Base-by-base conservation (phyloP, 306 rosid genomes). In the Prinsepia uniflora region DNA sequence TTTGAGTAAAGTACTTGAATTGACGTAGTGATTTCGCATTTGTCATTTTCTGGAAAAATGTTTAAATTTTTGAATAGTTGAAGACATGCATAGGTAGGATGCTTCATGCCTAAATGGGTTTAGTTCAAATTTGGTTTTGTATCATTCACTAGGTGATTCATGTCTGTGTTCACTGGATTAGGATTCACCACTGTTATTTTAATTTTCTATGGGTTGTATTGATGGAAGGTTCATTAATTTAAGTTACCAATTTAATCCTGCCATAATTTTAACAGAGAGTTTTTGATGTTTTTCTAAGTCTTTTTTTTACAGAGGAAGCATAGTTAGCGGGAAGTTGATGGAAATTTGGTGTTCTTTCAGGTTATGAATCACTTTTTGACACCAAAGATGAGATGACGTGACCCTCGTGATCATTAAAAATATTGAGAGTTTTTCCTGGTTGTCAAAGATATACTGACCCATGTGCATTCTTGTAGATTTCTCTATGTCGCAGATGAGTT, bases 401-500 rank as follows among this genome's bases (percentile, higher is more conserved):
- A 63, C 45, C 66, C 50, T 72, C 77, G 71, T 79, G 85, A 68
- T 62, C 20, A 41, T 48, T 49, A 47, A 65, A 41, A 68, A 34
- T 72, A 39, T 48, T 73, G 67, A 72, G 80, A 67, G 60, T 67
- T 78, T 76, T 80, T 82, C 86, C 81, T 81, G 44, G 72, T 68
- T 74, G 72, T 82, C 77, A 64, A 84, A 81, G 94, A 85, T 78
- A 81, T 90, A 81, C 88, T 80, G 85, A 85, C 74, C 68, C 80
- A 52, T 83, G 83, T 82, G 85, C 89, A 80, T 81, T 84, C 92
- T 87, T 87, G 81, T 93, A 81, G 96, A 81, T 80, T 68, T 78
- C 82, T 57, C 87, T 77, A 75, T 81, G 84, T 90, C 84, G 90
- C 97, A 94, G 98, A 89, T 94, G 99, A 94, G 99, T 94, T 84